Percentiles rank a stretch among this genome's conserved stretches.
phyloP scores from a whole-genome alignment of 2,329 filamentous ascomycete genomes.

The Ramularia endophylla region DNA sequence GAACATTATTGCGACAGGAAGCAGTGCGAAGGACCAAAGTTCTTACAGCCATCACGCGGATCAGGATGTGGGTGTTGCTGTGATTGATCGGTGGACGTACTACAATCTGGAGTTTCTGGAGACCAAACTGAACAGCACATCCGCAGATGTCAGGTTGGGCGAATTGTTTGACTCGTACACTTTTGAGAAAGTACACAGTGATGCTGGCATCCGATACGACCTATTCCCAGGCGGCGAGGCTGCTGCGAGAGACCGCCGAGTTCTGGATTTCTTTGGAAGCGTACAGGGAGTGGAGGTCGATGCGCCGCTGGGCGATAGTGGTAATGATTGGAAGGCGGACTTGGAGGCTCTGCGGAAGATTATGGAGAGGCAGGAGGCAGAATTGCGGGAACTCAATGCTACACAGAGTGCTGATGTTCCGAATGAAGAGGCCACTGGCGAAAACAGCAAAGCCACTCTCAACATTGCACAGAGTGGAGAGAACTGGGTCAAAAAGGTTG shows the following conservation, averaged over 20 bases:
- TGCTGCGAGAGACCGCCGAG: conserved; percentile 68
- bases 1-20: conserved; percentile 97
- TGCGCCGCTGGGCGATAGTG: conserved; percentile 36
- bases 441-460: conserved; percentile 5
- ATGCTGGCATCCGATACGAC: conserved; percentile 89
- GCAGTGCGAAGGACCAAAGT: conserved; percentile 88
- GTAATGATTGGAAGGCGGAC: conserved; percentile 56
- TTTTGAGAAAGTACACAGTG: conserved; percentile 86
- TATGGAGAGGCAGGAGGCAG: conserved; percentile 47
- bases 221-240: conserved; percentile 82
- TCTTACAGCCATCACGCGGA: conserved; percentile 98
- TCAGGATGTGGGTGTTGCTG: conserved; percentile 94
- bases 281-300: conserved; percentile 90
- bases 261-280: conserved; percentile 98
- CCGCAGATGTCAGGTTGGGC: conserved; percentile 81
- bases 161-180: conserved; percentile 97
- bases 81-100: conserved; percentile 98
- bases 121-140: conserved; percentile 76
- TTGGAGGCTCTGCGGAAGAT: conserved; percentile 63
- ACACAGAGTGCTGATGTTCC: conserved; percentile 2
- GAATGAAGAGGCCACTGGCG: conserved; percentile 2
- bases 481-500: conserved; percentile 36
- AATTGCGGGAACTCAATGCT: conserved; percentile 9
- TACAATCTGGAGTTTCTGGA: conserved; percentile 98
- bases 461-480: conserved; percentile 33